phyloP scores from a whole-genome alignment of 2,329 filamentous ascomycete species.

The Cladosporium cucumerinum region DNA sequence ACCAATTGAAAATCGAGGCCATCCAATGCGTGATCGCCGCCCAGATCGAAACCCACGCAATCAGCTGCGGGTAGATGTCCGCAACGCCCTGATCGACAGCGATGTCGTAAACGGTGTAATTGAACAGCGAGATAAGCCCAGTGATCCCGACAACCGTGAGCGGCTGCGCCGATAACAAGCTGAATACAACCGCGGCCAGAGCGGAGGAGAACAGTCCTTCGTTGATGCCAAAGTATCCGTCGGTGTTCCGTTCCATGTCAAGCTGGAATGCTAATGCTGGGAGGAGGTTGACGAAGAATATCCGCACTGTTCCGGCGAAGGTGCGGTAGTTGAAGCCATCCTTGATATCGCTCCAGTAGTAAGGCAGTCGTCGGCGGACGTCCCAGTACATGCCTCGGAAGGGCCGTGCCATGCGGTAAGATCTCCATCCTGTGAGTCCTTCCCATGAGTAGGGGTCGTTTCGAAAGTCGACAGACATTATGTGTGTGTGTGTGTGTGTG shows the following conservation, averaged over 20 bases:
- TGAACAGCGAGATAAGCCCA: slow-evolving; percentile 53
- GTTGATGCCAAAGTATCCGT: slow-evolving; percentile 55
- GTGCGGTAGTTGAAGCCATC: slow-evolving; percentile 56
- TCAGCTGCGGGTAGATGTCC: slow-evolving; percentile 52
- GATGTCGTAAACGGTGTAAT: slow-evolving; percentile 60
- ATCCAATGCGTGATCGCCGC: slow-evolving; percentile 57
- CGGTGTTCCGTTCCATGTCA: slow-evolving; percentile 57
- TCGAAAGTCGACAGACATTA: slow-evolving; percentile 24
- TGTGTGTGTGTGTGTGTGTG: neutral
- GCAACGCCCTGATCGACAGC: slow-evolving; percentile 47
- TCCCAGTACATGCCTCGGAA: slow-evolving; percentile 55
- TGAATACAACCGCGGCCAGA: slow-evolving; percentile 55
- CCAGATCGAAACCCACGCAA: slow-evolving; percentile 57
- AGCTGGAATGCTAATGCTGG: slow-evolving; percentile 58
- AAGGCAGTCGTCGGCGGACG: slow-evolving; percentile 51
- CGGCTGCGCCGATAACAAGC: slow-evolving; percentile 50
- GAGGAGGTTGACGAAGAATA: slow-evolving; percentile 59
- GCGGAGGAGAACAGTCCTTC: slow-evolving; percentile 55
- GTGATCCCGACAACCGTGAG: slow-evolving; percentile 58
- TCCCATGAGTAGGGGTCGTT: slow-evolving; percentile 38
- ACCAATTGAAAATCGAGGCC: slow-evolving; percentile 50
- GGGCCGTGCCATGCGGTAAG: slow-evolving; percentile 40
- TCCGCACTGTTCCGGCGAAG: slow-evolving; percentile 54
- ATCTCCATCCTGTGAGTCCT: slow-evolving; percentile 34
- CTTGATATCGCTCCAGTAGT: slow-evolving; percentile 54